Evolutionary conservation across 805 yeast species (phyloP).

Genomic region (Spathaspora hagerdaliae): DNA sequence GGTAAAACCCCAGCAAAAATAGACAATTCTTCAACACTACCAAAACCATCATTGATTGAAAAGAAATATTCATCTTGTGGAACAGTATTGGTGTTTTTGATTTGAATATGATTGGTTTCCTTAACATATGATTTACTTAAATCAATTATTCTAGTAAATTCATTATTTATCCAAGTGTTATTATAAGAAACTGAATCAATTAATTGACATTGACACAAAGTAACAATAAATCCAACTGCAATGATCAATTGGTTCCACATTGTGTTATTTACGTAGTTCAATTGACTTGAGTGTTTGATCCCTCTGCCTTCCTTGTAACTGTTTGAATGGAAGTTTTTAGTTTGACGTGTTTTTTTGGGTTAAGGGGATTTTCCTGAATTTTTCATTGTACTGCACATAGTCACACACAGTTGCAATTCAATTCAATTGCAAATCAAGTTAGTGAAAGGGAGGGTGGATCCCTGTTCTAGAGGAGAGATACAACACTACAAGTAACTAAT

Average conservation of each 20-base stretch:
- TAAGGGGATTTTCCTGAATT: too few species aligned
- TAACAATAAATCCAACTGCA: background rate
- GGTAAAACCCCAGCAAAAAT: slow-evolving; percentile 21
- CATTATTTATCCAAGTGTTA: slow-evolving; percentile 52
- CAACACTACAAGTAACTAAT: too few species aligned
- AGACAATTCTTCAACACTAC: slow-evolving; percentile 38
- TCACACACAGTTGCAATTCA: too few species aligned
- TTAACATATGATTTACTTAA: slow-evolving; percentile 61
- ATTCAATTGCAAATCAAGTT: too few species aligned
- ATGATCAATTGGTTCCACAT: background rate
- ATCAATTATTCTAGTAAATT: slow-evolving; percentile 57
- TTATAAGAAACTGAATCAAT: background rate
- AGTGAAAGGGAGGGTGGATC: too few species aligned
- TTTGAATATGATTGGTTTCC: slow-evolving; percentile 53
- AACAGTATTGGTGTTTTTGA: slow-evolving; percentile 52
- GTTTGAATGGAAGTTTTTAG: background rate
- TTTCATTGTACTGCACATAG: background rate
- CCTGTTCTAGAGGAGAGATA: too few species aligned
- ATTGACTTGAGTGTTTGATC: too few species aligned
- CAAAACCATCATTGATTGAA: slow-evolving; percentile 51
- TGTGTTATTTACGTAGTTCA: background rate
- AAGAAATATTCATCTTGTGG: slow-evolving; percentile 57
- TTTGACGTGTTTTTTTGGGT: background rate
- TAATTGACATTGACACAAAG: background rate
- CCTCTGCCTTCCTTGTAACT: background rate